phyloP scores from a whole-genome alignment of 371 early-diverging fungal species.

The Caulochytrium protostelioides region DNA sequence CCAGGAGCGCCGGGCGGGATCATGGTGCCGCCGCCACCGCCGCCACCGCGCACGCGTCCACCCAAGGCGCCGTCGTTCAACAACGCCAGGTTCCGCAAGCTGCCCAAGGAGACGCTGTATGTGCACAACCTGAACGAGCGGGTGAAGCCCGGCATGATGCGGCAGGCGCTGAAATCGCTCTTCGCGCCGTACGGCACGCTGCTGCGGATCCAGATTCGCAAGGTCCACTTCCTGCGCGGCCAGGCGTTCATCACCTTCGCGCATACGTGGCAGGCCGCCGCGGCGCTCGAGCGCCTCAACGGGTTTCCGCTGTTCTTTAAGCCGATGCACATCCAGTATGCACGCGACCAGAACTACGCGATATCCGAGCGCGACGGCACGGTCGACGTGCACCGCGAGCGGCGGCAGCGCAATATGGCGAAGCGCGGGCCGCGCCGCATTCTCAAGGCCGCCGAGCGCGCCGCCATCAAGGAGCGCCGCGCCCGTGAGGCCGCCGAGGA shows the following conservation, averaged over 20 bases:
- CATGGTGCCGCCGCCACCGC: too few relatives aligned
- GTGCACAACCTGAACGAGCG: slow-evolving; percentile 76
- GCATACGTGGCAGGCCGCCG: slow-evolving; percentile 32
- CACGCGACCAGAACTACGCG: slow-evolving; percentile 11
- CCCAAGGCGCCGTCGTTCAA: too few relatives aligned
- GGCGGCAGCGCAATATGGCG: slow-evolving; percentile 17
- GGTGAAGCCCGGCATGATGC: slow-evolving; percentile 44
- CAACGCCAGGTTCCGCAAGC: too few relatives aligned
- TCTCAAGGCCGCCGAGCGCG: neutral
- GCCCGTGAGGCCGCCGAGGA: slow-evolving; percentile 37
- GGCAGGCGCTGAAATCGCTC: slow-evolving; percentile 18
- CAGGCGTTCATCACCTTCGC: slow-evolving; percentile 59
- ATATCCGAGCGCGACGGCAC: slow-evolving; percentile 9
- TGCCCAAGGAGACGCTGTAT: slow-evolving; percentile 61
- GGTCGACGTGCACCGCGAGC: slow-evolving; percentile 18
- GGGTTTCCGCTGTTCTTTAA: slow-evolving; percentile 32
- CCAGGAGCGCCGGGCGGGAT: too few relatives aligned
- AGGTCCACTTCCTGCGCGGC: slow-evolving; percentile 46
- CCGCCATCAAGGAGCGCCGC: neutral
- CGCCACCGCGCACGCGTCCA: too few relatives aligned
- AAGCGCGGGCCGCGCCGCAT: slow-evolving; percentile 2
- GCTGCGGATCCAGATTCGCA: slow-evolving; percentile 41
- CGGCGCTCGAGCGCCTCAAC: slow-evolving; percentile 29
- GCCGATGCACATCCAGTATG: slow-evolving; percentile 28
- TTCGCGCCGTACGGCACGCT: slow-evolving; percentile 36